Evolutionary conservation across 164 flowering plant species (phyloP).

Genomic region (Sedum album): DNA sequence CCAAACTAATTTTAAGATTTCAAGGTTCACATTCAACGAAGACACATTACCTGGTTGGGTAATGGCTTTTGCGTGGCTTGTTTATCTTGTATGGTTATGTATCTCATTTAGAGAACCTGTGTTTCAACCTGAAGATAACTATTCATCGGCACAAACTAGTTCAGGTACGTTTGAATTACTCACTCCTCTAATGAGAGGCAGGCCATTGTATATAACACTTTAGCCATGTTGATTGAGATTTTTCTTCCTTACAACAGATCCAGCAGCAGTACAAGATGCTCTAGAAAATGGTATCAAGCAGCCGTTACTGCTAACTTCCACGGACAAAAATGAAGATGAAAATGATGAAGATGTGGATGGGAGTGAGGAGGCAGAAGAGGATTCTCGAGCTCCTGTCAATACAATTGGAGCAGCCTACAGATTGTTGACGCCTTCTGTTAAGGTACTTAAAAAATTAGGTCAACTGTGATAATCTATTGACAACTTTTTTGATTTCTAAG

Average conservation of each 20-base stretch:
- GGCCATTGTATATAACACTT: background rate
- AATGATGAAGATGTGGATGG: constrained; percentile 39
- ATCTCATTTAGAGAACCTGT: constrained; percentile 56
- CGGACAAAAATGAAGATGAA: constrained; percentile 28
- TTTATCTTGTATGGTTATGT: constrained; percentile 52
- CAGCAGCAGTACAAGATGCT: constrained; percentile 15
- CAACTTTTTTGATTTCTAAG: background rate
- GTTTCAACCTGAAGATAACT: constrained; percentile 23
- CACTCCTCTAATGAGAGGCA: background rate
- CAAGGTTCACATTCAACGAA: constrained; percentile 49
- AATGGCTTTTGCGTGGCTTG: constrained; percentile 59
- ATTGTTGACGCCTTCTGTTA: constrained; percentile 63
- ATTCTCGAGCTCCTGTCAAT: constrained; percentile 40
- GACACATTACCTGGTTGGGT: constrained; percentile 74
- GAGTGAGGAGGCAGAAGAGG: constrained; percentile 52
- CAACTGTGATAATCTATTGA: no score
- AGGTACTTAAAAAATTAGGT: constrained; percentile 24
- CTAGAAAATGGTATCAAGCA: constrained; percentile 50
- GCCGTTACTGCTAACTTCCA: constrained; percentile 43
- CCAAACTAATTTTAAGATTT: constrained; percentile 45
- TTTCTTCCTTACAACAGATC: constrained; percentile 15
- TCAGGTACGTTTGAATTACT: constrained; percentile 22
- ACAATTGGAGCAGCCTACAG: constrained; percentile 52
- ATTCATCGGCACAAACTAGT: constrained; percentile 17
- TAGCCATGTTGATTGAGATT: constrained; percentile 12